phyloP scores from a whole-genome alignment of 2,329 filamentous ascomycete genomes.

The Talaromyces sp. region DNA sequence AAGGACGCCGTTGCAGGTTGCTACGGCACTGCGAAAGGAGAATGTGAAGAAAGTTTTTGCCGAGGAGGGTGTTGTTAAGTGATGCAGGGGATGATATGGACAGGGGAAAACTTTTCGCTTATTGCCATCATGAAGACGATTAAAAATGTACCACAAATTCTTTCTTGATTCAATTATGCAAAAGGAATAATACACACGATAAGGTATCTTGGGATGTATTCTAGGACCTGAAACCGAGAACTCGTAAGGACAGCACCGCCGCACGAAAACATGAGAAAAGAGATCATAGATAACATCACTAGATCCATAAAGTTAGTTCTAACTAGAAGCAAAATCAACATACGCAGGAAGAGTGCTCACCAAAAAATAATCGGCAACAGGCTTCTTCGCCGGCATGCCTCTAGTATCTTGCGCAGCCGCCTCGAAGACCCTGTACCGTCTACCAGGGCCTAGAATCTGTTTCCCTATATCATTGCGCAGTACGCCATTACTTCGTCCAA shows the following conservation, averaged over 20 bases:
- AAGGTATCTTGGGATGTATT: slow-evolving; percentile 8
- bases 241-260: neutral
- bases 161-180: neutral
- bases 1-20: slow-evolving; percentile 1
- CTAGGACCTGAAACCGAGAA: neutral
- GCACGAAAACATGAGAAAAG: neutral
- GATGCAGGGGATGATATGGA: neutral
- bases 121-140: neutral
- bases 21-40: neutral
- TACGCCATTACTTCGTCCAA: slow-evolving; percentile 42
- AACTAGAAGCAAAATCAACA: neutral
- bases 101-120: too few species aligned
- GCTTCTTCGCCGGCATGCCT: slow-evolving; percentile 98
- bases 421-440: slow-evolving; percentile 92
- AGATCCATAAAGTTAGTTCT: neutral
- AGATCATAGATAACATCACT: neutral
- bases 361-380: slow-evolving; percentile 94
- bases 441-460: slow-evolving; percentile 66
- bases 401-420: slow-evolving; percentile 92
- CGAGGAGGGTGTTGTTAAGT: neutral
- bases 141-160: neutral
- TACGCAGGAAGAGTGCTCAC: slow-evolving; percentile 26
- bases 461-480: slow-evolving; percentile 46
- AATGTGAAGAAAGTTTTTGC: slow-evolving; percentile 11
- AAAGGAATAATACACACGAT: slow-evolving; percentile 1